Conservation (phyloP, 75 land plant species). For the Azolla pinnata region DNA sequence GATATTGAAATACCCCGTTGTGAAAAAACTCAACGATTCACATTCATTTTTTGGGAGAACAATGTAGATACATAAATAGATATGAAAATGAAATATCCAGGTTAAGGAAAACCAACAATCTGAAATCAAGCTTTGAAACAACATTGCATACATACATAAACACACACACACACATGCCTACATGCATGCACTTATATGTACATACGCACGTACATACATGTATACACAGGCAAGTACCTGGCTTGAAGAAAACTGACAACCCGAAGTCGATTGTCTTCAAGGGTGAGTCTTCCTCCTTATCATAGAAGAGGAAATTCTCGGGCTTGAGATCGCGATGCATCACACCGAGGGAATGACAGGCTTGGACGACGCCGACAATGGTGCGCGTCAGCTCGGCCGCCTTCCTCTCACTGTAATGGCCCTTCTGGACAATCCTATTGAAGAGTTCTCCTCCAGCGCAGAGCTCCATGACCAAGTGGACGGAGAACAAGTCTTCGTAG, state of each 20-base stretch:
- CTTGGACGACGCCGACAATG: slow-evolving; percentile 76
- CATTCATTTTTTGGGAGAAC: too few species aligned
- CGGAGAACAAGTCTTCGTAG: slow-evolving; percentile 66
- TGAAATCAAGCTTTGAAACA: too few species aligned
- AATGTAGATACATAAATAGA: too few species aligned
- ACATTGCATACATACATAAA: too few species aligned
- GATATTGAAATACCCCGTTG: too few species aligned
- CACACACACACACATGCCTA: too few species aligned
- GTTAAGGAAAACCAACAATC: too few species aligned
- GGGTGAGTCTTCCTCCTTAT: slow-evolving; percentile 46
- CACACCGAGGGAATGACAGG: slow-evolving; percentile 77
- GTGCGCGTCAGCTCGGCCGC: slow-evolving; percentile 60
- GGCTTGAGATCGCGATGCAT: slow-evolving; percentile 94
- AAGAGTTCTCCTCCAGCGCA: slow-evolving; percentile 90
- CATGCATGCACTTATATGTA: too few species aligned
- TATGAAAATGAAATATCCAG: too few species aligned
- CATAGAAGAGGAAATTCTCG: slow-evolving; percentile 67
- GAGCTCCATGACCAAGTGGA: slow-evolving; percentile 84
- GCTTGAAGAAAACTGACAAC: slow-evolving; percentile 85
- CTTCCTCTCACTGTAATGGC: slow-evolving; percentile 74
- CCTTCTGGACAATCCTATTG: slow-evolving; percentile 72
- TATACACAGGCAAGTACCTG: too few species aligned
- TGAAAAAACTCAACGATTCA: too few species aligned
- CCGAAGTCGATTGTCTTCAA: slow-evolving; percentile 92
- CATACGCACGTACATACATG: too few species aligned